Base-by-base conservation (phyloP, 2,329 filamentous ascomycete species). In the Hymenoscyphus scutula region DNA sequence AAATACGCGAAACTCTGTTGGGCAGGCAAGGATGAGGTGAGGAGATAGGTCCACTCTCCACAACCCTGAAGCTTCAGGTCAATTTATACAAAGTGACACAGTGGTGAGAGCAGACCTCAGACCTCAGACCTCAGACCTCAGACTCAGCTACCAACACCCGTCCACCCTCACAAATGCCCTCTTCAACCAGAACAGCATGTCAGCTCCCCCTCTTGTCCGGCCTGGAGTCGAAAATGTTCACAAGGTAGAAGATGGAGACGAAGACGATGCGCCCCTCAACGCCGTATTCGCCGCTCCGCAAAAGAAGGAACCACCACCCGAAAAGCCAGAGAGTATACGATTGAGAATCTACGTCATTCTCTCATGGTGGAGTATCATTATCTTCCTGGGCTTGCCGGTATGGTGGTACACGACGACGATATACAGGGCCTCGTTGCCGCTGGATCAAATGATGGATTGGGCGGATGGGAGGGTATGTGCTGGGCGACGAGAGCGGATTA, bases 341-440 rank as follows among this genome's bases (percentile, higher is more conserved):
- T 85, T 89, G 62, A 88, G 95, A 60, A 85, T 86, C 56, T 81
- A 82, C 65, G 89, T 98, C 58, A 87, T 99, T 65, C 75, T 90
- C 65, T 94, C 94, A 8, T 98, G 97, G 76, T 99, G 95, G 95
- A 80, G 87, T 5, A 86, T 98, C 41, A 91, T 96, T 6, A 74
- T 96, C 6, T 83, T 89, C 32, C 78, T 99, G 5, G 95, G 95
- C 2, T 76, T 99, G 68, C 95, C 95, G 62, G 89, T 96, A 84
- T 99, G 95, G 95, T 96, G 92, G 87, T 88, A 87, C 75, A 98
- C 95, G 0, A 99, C 95, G 3, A 89, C 90, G 0, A 96, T 98
- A 61, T 93, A 96, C 76, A 86, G 95, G 61, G 93, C 94, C 13
- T 83, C 87, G 53, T 79, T 99, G 69, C 95, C 95, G 5, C 76